phyloP scores from a whole-genome alignment of 176 grass and related monocot genomes.

The Carex pumila region DNA sequence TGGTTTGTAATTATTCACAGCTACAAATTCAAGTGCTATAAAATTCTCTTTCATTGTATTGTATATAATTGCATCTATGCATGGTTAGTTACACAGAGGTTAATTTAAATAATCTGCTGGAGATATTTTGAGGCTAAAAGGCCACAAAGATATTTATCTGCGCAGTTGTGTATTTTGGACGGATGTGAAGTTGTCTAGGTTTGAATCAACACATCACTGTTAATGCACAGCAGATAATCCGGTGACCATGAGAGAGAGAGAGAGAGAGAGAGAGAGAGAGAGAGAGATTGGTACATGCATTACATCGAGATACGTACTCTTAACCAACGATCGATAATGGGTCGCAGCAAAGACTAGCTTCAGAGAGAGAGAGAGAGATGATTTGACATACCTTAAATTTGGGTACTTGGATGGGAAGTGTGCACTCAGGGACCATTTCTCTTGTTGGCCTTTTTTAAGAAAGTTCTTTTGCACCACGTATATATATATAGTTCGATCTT shows the following conservation, averaged over 20 bases:
- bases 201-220: slow-evolving; percentile 10
- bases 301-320: neutral
- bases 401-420: neutral
- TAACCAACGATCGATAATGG: neutral
- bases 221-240: neutral
- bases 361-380: neutral
- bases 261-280: neutral
- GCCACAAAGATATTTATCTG: neutral
- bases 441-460: neutral
- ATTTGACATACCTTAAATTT: slow-evolving; percentile 20
- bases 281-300: neutral
- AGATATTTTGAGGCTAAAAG: neutral
- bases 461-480: neutral
- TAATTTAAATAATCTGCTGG: neutral
- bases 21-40: too few relatives aligned
- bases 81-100: neutral
- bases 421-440: slow-evolving; percentile 1
- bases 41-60: too few relatives aligned
- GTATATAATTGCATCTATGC: neutral
- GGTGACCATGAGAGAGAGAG: neutral
- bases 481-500: neutral
- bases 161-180: neutral
- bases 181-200: neutral
- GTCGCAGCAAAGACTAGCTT: neutral
- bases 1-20: too few relatives aligned